Base-by-base conservation (phyloP, 192 early-diverging fungal genomes). In the Backusella morwellensis region DNA sequence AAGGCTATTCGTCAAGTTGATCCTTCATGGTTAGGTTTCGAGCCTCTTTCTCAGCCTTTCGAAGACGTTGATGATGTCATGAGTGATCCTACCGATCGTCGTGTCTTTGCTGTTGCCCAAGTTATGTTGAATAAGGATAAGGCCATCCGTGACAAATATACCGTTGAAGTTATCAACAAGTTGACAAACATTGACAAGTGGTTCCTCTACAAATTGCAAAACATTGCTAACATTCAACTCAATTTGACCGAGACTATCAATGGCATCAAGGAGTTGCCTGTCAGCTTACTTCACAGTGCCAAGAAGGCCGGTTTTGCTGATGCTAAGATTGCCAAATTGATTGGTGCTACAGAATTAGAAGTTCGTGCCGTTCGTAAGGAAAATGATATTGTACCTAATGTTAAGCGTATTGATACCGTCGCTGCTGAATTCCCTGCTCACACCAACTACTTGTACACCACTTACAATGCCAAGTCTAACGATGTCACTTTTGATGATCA, bases 361-460 rank as follows among this genome's bases (percentile, higher is more conserved):
- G 91, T 99, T 72, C 92, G 97, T 32, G 81, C 80, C 2, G 71
- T 87, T 34, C 92, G 97, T 71, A 87, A 92, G 75, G 68, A 85
- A 67, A 86, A 88, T 74, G 93, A 94, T 12, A 93, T 99, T 79
- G 89, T 90, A 6, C 96, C 96, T 23, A 91, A 90, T 70, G 95
- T 97, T 38, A 99, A 99, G 88, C 92, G 94, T 68, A 97, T 99
- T 70, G 97, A 99, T 83, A 80, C 78, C 26, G 82, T 97, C 68
- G 97, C 96, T 67, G 97, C 95, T 54, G 97, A 98, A 84, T 97
- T 97, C 87, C 97, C 97, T 66, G 95, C 96, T 35, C 86, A 92
- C 66, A 98, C 97, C 52, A 98, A 98, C 84, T 98, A 98, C 78
- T 86, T 98, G 9, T 98, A 97, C 89, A 97, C 92, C n/a, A 97